Evolutionary conservation across 2,329 filamentous ascomycete species (phyloP), one percentile per base, ranked within the genome.

Genomic region (Scedosporium aurantiacum): DNA sequence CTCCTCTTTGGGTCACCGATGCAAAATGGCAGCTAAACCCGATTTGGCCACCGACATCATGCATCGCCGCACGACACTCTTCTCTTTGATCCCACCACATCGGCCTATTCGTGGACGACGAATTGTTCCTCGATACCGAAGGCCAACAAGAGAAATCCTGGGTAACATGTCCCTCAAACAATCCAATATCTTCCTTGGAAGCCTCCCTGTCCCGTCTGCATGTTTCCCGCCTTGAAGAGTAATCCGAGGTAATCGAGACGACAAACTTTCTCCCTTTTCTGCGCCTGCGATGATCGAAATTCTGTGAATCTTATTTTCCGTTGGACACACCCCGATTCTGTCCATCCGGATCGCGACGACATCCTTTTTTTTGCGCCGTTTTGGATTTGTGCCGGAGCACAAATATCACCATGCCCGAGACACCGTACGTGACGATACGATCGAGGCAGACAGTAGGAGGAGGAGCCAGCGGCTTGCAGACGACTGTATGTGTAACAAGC

Each of bases 391-490:
- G 21, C 52, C 52, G 23, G 18, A 18, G 27, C 37, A 12, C 37
- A 61, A 10, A 28, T 45, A 14, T 58, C 25, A 59, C 40, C 67
- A 79, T 79, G 77, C 71, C 71, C 62, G 74, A 77, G 61, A 71
- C 74, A 63, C 76, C 79, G 16, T 84, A 83, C 67, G 74, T 82
- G 61, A 81, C 80, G 52, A 78, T 83, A 66, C 76, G 77, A 67
- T 78, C 80, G 61, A 74, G 79, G 67, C 71, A 74, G 64, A 76
- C 79, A 54, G 45, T 47, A 21, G 60, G 54, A 55, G 60, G 40
- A 55, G 28, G 50, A n/a, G n/a, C n/a, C 18, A 54, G 50, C 50
- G 23, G 47, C 18, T 23, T 40, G n/a, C 45, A 25, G 28, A 54
- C 58, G 23, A 60, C n/a, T 25, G 58, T 60, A 60, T 37, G 58